Evolutionary conservation across 257 asterid species (phyloP), one percentile per base, ranked within the genome.

Genomic region (Fraxinus anomala): DNA sequence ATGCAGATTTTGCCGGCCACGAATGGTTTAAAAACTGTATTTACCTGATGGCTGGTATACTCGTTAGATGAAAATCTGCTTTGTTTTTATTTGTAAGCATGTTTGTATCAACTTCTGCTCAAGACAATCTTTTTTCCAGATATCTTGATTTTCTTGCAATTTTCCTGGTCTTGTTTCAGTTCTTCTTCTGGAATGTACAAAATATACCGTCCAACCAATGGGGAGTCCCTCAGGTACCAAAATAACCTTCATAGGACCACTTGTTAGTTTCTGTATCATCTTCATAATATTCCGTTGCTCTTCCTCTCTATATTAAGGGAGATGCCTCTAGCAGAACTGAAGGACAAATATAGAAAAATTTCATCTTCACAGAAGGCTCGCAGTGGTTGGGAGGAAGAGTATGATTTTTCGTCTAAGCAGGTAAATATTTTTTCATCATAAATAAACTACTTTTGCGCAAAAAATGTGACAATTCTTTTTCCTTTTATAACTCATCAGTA

Each of bases 301-400:
- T 65, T 30, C n/a, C 72, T 83, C 76, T 71, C 73, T 72, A 80
- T 86, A 19, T 82, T 80, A 86, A 96, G 99, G 97, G 99, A 96
- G 89, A 93, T 96, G 99, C 77, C 97, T 59, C 81, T 91, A 49
- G 78, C 89, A 79, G 98, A 96, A 80, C 80, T 96, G 70, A 91
- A 93, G 85, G 97, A 91, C 73, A 96, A 96, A 86, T 96, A 96
- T 83, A 83, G 89, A 81, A 95, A 90, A 77, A 78, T 89, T 78
- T 82, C 97, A 70, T 80, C 87, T 68, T 34, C 85, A 40, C 94
- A 96, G 77, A 89, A 80, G 87, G 99, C 94, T 77, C 93, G 76
- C 63, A 79, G 80, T 81, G 97, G 99, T 76, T 95, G 98, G 99
- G 92, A 88, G 85, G 90, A 84, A 56, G 99, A 93, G 80, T 95